Conservation (phyloP, 163 green algal genomes). For the Coccomyxa subellipsoidea region DNA sequence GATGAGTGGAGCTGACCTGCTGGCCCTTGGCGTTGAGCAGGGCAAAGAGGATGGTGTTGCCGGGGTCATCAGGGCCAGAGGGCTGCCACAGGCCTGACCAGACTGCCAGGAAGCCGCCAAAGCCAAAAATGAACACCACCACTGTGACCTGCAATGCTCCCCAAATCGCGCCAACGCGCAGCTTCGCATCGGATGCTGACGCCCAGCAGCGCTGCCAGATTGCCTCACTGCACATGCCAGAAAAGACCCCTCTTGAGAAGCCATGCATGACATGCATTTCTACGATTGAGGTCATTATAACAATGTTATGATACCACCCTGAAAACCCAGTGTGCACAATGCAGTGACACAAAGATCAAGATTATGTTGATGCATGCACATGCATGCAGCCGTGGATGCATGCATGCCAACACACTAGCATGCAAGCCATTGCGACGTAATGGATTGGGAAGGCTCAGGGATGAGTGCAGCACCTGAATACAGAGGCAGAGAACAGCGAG, state of each 20-base stretch:
- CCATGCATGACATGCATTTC: not conserved
- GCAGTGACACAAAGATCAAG: no score
- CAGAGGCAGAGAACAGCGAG: conserved; percentile 62
- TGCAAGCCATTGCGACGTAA: no score
- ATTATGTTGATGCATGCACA: not conserved
- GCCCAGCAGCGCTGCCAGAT: conserved; percentile 75
- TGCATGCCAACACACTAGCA: not conserved
- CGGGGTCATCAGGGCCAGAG: conserved; percentile 31
- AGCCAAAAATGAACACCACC: conserved; percentile 66
- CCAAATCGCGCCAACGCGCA: conserved; percentile 50
- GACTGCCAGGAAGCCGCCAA: conserved; percentile 60
- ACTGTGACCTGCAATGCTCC: conserved; percentile 50
- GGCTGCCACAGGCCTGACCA: conserved; percentile 40
- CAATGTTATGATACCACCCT: no score
- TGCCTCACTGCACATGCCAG: conserved; percentile 39
- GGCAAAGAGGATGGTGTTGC: conserved; percentile 64
- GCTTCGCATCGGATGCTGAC: conserved; percentile 16
- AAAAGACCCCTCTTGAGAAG: not conserved
- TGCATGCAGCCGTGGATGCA: not conserved
- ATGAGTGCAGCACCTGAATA: conserved; percentile 45
- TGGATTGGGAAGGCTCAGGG: no score
- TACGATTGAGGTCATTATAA: no score
- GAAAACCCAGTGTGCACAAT: no score
- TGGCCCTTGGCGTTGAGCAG: conserved; percentile 37
- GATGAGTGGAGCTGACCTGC: no score